A percentile compares a stretch with the other conserved stretches of the same genome.
phyloP scores from a whole-genome alignment of 2,329 filamentous ascomycete species.

The Diaporthe citrichinensis region DNA sequence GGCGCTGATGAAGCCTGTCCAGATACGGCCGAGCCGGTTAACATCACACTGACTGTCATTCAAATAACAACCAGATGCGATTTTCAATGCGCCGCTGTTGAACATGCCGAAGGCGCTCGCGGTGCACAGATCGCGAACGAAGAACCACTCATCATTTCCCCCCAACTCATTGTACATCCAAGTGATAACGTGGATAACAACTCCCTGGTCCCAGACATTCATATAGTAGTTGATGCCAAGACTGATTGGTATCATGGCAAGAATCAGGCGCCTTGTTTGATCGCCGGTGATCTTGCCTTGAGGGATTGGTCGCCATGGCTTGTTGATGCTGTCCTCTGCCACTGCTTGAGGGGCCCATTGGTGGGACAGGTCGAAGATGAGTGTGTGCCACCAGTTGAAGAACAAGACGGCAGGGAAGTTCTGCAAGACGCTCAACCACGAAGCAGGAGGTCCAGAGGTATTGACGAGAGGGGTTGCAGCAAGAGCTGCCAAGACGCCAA shows the following conservation, averaged over 20 bases:
- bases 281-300: constrained; percentile 48
- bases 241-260: neutral
- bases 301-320: constrained; percentile 41
- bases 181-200: constrained; percentile 48
- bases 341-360: constrained; percentile 33
- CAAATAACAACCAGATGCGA: neutral
- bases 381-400: neutral
- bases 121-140: too few species aligned
- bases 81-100: neutral
- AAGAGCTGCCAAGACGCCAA: constrained; percentile 51
- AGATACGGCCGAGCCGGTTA: constrained; percentile 1
- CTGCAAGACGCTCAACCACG: neutral
- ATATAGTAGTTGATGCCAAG: too few species aligned
- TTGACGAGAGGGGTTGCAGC: constrained; percentile 6
- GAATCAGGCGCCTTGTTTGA: constrained; percentile 40
- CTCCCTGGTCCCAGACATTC: neutral
- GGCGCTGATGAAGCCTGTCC: constrained; percentile 40
- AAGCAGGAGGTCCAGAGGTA: too few species aligned
- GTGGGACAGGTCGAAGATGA: constrained; percentile 29
- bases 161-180: constrained; percentile 58
- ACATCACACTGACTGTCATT: neutral
- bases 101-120: neutral
- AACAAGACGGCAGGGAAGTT: neutral
- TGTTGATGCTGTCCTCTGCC: constrained; percentile 40
- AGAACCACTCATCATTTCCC: neutral